Evolutionary conservation across 2,329 filamentous ascomycete species (phyloP), one percentile per base, ranked within the genome.

Genomic region (Microcyclosporella mali): DNA sequence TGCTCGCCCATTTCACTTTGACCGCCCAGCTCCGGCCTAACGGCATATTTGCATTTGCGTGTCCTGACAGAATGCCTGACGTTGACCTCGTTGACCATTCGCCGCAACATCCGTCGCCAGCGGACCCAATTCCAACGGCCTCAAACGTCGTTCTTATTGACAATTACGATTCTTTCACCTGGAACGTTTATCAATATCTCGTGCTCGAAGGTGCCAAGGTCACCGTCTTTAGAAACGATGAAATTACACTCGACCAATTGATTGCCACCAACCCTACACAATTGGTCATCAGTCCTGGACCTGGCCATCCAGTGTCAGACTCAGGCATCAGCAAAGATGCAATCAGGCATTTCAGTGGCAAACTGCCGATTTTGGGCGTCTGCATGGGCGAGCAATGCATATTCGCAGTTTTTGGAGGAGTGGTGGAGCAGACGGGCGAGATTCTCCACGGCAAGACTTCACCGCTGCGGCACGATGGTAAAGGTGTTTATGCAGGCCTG

Each of bases 381-480:
- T 98, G 92, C 63, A 97, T 98, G 90, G 92, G 92, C 56, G 84
- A 95, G 81, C 92, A 98, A 73, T 98, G 92, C 67, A 97, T 98
- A 53, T 90, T 94, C 62, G 85, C 92, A 41, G 82, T 88, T 25
- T 97, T 94, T 60, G 92, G 92, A 36, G 92, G 92, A 47, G 81
- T 85, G 38, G 92, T 98, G 37, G 84, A 83, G 62, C 90, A 88
- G 46, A 94, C 92, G 8, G 92, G 92, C 18, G 92, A 98, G 69
- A 95, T 95, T 60, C 73, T 98, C 41, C 92, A 98, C 61, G 92
- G 92, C 57, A 98, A 98, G 72, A 98, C 92, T 6, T 97, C 90
- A 2, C 83, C 85, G 38, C 72, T 98, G 59, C 79, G 80, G 31
- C 92, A 98, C 66, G 92, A 98, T 63, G 77, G 75, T 39, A 94